Evolutionary conservation across 2,329 filamentous ascomycete genomes (phyloP), one percentile per base, ranked within the genome.

Genomic region (Penicillium occitanis): DNA sequence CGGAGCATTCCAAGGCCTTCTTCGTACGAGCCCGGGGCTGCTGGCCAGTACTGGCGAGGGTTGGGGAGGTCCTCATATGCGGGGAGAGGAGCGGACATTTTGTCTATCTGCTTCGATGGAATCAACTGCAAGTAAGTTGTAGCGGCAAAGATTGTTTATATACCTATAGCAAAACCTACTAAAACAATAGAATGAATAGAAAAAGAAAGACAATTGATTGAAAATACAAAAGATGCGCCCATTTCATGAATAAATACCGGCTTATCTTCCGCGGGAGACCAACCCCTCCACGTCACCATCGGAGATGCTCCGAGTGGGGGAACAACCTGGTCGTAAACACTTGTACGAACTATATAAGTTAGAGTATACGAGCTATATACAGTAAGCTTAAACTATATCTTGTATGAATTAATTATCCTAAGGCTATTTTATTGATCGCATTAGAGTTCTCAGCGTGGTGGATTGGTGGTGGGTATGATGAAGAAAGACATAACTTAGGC

Each of bases 1-100:
- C 78, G 80, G 8, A 83, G 78, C 72, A 85, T 81, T 30, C 85
- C 85, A 2, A 86, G 76, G 13, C 85, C 85, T 72, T 87, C 85
- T 44, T 85, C 82, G 28, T 74, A 73, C 1, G 81, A 82, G 2
- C 79, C 80, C 0, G 83, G 76, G 2, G 74, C 62, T 1, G 77
- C 81, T 14, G 79, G 74, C 84, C 84, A 86, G 67, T 84, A 83
- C 28, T 79, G 79, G 44, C 77, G 80, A 63, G 80, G 81, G 69
- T 86, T 79, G 0, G 82, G 81, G 5, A 86, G 80, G 22, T 78
- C 77, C 61, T 78, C 77, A 57, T 73, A 78, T 22, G 74, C 70
- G 17, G 75, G 76, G 2, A 78, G 68, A 46, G 55, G 35, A 30
- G 22, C 30, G 13, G 59, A 35, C 40, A 53, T 51, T 28, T 30